Percentiles rank a stretch among this genome's conserved stretches.
These are phyloP conservation scores for Cystobasidium ongulense DNA, from an alignment of 768 basidiomycete species.

Conservation along the genomic window DNA sequence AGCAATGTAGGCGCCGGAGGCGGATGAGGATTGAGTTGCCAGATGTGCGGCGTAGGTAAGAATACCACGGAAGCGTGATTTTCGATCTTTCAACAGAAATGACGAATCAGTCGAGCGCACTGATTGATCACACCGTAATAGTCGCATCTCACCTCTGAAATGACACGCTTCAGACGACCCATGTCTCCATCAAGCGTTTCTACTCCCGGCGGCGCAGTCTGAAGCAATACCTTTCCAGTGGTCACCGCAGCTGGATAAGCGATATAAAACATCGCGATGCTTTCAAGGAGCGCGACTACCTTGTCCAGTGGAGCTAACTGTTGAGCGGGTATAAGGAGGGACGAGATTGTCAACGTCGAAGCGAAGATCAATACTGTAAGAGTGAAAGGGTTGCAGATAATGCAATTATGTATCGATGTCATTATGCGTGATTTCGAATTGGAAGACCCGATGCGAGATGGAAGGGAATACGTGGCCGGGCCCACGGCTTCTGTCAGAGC, in stretches of 20 bases:
- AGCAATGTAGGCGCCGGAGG: constrained; percentile 33
- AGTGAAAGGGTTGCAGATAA: constrained; percentile 68
- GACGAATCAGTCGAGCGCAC: too few species aligned
- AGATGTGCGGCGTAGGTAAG: constrained; percentile 75
- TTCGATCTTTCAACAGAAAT: constrained; percentile 55
- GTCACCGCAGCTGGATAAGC: constrained; percentile 76
- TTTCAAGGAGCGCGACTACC: constrained; percentile 67
- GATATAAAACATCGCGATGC: constrained; percentile 67
- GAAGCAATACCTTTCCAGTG: constrained; percentile 75
- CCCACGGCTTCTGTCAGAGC: constrained; percentile 34
- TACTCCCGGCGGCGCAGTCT: constrained; percentile 61
- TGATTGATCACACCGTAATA: constrained; percentile 24
- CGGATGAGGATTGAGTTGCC: constrained; percentile 63
- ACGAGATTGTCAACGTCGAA: constrained; percentile 53
- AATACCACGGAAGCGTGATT: constrained; percentile 74
- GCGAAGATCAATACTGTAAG: constrained; percentile 59
- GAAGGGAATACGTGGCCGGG: constrained; percentile 28
- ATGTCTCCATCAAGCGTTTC: constrained; percentile 57
- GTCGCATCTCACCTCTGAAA: constrained; percentile 61
- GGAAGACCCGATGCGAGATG: neutral
- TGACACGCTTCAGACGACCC: constrained; percentile 68
- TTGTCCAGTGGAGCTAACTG: constrained; percentile 59
- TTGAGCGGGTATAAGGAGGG: constrained; percentile 55
- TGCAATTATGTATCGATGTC: neutral
- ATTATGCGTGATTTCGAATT: constrained; percentile 1